Percentiles rank a stretch among this genome's conserved stretches.
These are phyloP conservation scores for Ogataea sp. DNA, from an alignment of 805 yeast genomes.

Conservation along the genomic window DNA sequence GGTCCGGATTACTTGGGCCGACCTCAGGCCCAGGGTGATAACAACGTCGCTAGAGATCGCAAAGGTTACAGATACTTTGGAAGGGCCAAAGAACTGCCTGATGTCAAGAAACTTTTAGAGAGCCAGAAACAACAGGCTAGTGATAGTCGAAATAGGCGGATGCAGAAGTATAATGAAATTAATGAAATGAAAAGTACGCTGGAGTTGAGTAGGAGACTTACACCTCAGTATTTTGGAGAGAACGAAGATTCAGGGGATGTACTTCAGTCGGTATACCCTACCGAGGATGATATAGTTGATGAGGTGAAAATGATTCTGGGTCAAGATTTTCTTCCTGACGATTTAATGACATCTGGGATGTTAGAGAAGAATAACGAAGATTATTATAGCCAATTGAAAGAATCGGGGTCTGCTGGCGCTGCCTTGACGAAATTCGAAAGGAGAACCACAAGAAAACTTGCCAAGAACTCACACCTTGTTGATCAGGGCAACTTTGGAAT, in stretches of 20 bases:
- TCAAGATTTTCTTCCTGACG: constrained; percentile 5
- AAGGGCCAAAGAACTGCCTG: constrained; percentile 73
- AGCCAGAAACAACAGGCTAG: constrained; percentile 21
- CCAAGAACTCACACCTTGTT: constrained; percentile 1
- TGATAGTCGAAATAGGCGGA: constrained; percentile 9
- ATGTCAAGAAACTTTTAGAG: constrained; percentile 44
- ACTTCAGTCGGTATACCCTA: constrained; percentile 1
- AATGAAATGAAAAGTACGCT: constrained; percentile 13
- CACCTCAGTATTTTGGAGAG: constrained; percentile 35
- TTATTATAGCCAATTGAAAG: not conserved
- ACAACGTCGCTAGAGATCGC: constrained; percentile 10
- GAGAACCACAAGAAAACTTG: constrained; percentile 16
- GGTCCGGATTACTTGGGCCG: constrained; percentile 55
- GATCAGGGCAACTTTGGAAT: constrained; percentile 2
- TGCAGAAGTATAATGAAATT: constrained; percentile 8
- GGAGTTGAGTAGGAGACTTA: constrained; percentile 21
- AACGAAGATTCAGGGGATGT: constrained; percentile 9
- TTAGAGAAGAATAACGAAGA: constrained; percentile 9
- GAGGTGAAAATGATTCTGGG: constrained; percentile 10
- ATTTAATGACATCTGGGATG: constrained; percentile 4
- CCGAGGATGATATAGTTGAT: constrained; percentile 5
- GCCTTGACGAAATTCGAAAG: constrained; percentile 24
- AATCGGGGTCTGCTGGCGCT: not conserved
- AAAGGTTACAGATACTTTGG: constrained; percentile 74
- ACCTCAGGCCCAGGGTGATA: constrained; percentile 3